Percentiles rank a stretch among this genome's conserved stretches.
Conservation (phyloP, 2,329 filamentous ascomycete genomes). For the Alternaria arbusti region DNA sequence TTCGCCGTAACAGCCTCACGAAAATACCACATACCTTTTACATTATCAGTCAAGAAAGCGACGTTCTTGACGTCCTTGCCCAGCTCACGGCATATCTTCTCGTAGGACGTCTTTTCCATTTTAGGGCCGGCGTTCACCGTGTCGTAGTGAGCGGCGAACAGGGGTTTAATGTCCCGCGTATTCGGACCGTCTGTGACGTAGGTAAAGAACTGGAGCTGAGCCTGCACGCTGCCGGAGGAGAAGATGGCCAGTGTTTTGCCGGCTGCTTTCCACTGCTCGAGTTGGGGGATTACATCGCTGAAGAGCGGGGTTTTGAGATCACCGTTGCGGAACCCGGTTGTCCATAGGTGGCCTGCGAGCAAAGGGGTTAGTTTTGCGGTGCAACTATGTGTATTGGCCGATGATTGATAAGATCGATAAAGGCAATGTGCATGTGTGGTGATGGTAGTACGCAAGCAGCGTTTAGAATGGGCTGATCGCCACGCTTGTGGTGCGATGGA, state of each 20-base stretch:
- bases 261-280: constrained; percentile 64
- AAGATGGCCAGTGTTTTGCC: constrained; percentile 73
- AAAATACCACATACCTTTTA: constrained; percentile 56
- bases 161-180: constrained; percentile 51
- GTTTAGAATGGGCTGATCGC: constrained; percentile 9
- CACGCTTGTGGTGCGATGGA: constrained; percentile 4
- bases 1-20: background rate
- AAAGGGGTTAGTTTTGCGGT: constrained; percentile 28
- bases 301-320: constrained; percentile 76
- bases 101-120: constrained; percentile 70
- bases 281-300: constrained; percentile 70
- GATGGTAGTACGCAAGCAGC: constrained; percentile 2
- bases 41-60: constrained; percentile 83
- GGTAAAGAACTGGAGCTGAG: constrained; percentile 80
- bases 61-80: constrained; percentile 59
- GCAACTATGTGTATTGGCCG: background rate
- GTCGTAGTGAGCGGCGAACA: constrained; percentile 64
- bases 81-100: constrained; percentile 63
- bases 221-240: constrained; percentile 79
- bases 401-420: constrained; percentile 15
- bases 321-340: constrained; percentile 73
- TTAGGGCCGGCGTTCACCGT: constrained; percentile 82
- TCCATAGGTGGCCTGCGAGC: constrained; percentile 70
- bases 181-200: constrained; percentile 54
- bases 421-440: constrained; percentile 2